phyloP scores from a whole-genome alignment of 768 basidiomycete species.

The Kwoniella shandongensis region DNA sequence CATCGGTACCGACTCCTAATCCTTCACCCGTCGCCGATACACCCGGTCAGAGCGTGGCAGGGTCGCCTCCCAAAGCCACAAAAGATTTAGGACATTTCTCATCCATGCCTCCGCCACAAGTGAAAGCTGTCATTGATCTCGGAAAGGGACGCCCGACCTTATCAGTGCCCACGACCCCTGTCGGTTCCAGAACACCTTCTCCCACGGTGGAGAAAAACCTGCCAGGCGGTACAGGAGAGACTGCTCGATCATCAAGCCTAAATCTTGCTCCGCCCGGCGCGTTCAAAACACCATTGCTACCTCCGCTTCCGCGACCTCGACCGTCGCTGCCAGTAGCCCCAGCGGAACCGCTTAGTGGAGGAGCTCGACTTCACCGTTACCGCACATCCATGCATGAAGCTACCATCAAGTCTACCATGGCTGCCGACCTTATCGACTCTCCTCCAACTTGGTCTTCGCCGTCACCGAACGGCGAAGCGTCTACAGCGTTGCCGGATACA shows the following conservation, averaged over 20 bases:
- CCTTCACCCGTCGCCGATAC: slow-evolving; percentile 22
- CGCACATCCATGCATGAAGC: slow-evolving; percentile 45
- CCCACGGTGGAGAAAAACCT: slow-evolving; percentile 29
- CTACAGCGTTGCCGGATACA: slow-evolving; percentile 1
- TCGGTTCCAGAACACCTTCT: slow-evolving; percentile 31
- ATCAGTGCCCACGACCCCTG: slow-evolving; percentile 38
- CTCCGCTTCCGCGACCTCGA: slow-evolving; percentile 22
- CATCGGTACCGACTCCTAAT: slow-evolving; percentile 34
- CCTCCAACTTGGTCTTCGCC: slow-evolving; percentile 16
- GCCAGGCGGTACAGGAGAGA: background rate
- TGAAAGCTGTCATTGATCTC: slow-evolving; percentile 17
- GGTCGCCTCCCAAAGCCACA: slow-evolving; percentile 2
- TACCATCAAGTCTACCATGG: slow-evolving; percentile 16
- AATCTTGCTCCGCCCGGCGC: slow-evolving; percentile 32
- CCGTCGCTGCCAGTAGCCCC: slow-evolving; percentile 38
- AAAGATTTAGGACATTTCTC: slow-evolving; percentile 14
- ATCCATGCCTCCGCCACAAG: slow-evolving; percentile 21
- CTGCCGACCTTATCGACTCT: slow-evolving; percentile 21
- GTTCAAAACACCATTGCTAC: slow-evolving; percentile 28
- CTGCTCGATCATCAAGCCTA: slow-evolving; percentile 2
- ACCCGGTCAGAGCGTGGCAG: background rate
- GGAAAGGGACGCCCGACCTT: slow-evolving; percentile 28
- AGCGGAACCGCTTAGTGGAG: slow-evolving; percentile 22
- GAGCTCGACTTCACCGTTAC: slow-evolving; percentile 33
- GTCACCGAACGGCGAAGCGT: background rate